Evolutionary conservation across 441 rosid species (phyloP), one percentile per base, ranked within the genome.

Genomic region (Erodium trifolium): DNA sequence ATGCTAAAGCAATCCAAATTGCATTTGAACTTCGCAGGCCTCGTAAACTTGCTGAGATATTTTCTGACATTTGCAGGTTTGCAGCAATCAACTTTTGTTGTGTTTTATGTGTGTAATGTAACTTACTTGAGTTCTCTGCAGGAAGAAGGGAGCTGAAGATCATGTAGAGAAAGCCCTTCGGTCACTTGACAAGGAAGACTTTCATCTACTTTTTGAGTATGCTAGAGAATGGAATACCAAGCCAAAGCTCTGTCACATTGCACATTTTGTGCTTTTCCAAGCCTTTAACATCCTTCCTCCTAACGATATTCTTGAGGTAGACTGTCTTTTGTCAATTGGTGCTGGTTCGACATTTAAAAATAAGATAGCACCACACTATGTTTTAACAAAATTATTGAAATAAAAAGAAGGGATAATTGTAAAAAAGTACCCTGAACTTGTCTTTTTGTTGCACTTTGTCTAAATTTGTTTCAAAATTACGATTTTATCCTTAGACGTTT

Each of bases 141-240:
- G 96, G 82, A 87, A 82, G 76, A 77, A 77, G 70, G 96, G 83
- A 53, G 77, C 78, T 35, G 80, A 45, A 59, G 70, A 82, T 74
- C 90, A 82, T 53, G 81, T 90, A 47, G 82, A 76, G 72, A 87
- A 82, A 78, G 89, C 90, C 67, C 88, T 91, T 67, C 77, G 72
- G 76, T 79, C 83, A 67, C 87, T 94, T 68, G 85, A 82, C 47
- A 81, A 82, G n/a, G 97, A 91, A 80, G 92, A 94, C 73, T 74
- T 83, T 19, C 82, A 69, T 51, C 78, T 73, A 63, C 97, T 94
- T 73, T 85, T 94, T 73, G 92, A 86, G 74, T 94, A 94, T 64
- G 75, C 83, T 68, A 86, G 97, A 71, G 96, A 94, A 77, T 94
- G 99, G 99, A 94, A 94, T 76, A 83, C 96, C 65, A 90, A 91